Evolutionary conservation across 2,329 filamentous ascomycete species (phyloP).

Genomic region (Fusarium hostae): DNA sequence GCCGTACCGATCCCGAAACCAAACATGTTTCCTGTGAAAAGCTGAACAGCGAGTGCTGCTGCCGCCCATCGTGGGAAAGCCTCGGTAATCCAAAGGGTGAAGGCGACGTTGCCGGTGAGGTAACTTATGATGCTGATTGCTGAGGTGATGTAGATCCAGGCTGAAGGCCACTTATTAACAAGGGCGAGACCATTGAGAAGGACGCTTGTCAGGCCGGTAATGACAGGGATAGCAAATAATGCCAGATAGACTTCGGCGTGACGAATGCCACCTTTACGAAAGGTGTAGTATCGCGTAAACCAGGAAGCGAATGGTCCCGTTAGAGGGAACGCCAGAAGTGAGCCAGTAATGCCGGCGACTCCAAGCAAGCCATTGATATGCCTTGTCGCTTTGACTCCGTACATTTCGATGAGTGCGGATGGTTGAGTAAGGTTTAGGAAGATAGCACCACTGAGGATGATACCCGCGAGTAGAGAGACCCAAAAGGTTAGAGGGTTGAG

Average conservation of each 20-base stretch:
- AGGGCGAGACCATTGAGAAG: conserved; percentile 23
- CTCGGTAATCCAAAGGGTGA: conserved; percentile 36
- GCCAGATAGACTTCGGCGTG: conserved; percentile 30
- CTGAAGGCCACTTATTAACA: not conserved
- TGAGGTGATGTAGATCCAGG: conserved; percentile 21
- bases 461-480: conserved; percentile 30
- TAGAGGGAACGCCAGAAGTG: conserved; percentile 8
- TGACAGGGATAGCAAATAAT: conserved; percentile 9
- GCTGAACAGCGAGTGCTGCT: conserved; percentile 21
- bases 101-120: conserved; percentile 28
- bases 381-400: rapidly evolving
- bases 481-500: conserved; percentile 37
- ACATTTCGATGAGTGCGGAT: not conserved
- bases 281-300: conserved; percentile 19
- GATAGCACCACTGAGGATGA: conserved; percentile 24
- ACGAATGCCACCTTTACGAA: conserved; percentile 20
- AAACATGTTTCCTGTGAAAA: conserved; percentile 21
- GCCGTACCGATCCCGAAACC: conserved; percentile 24
- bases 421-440: conserved; percentile 25
- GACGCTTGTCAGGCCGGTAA: not conserved
- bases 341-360: conserved; percentile 5
- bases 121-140: conserved; percentile 25
- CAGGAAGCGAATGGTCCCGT: conserved; percentile 22
- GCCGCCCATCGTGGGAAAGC: conserved; percentile 30
- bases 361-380: not conserved